A percentile compares a stretch with the other conserved stretches of the same genome.
phyloP scores from a whole-genome alignment of 2,329 filamentous ascomycete species.

The Cordyceps sp. region DNA sequence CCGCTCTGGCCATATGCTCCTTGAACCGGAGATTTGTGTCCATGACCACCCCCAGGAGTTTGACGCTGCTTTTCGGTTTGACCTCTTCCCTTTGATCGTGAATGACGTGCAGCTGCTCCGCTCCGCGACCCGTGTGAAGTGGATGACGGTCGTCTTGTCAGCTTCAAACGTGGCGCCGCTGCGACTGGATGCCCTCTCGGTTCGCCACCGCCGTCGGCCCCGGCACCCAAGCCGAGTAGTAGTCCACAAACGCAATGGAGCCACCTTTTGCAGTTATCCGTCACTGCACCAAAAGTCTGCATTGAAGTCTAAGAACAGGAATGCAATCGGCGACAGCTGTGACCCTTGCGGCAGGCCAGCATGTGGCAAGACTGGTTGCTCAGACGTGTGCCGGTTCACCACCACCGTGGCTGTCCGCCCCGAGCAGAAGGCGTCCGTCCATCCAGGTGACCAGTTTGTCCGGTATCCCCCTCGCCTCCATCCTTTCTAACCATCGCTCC shows the following conservation, averaged over 20 bases:
- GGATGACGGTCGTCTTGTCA: slow-evolving; percentile 10
- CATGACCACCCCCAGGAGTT: no score
- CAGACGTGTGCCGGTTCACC: background rate
- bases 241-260: slow-evolving; percentile 4
- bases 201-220: slow-evolving; percentile 5
- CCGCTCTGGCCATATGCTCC: no score
- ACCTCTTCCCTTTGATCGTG: background rate
- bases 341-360: slow-evolving; percentile 14
- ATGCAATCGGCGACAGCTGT: slow-evolving; percentile 17
- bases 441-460: slow-evolving; percentile 5
- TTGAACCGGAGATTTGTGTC: no score
- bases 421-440: slow-evolving; percentile 8
- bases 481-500: slow-evolving; percentile 8
- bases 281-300: no score
- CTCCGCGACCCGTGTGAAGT: slow-evolving; percentile 2
- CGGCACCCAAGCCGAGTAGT: slow-evolving; percentile 5
- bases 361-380: slow-evolving; percentile 4
- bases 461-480: slow-evolving; percentile 8
- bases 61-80: no score
- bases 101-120: background rate
- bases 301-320: slow-evolving; percentile 15
- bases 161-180: slow-evolving; percentile 10
- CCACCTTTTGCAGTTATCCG: no score
- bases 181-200: slow-evolving; percentile 6
- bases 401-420: background rate